These are phyloP conservation scores for Fusarium foetens DNA, from an alignment of 2,329 filamentous ascomycete species.

Conservation along the genomic window DNA sequence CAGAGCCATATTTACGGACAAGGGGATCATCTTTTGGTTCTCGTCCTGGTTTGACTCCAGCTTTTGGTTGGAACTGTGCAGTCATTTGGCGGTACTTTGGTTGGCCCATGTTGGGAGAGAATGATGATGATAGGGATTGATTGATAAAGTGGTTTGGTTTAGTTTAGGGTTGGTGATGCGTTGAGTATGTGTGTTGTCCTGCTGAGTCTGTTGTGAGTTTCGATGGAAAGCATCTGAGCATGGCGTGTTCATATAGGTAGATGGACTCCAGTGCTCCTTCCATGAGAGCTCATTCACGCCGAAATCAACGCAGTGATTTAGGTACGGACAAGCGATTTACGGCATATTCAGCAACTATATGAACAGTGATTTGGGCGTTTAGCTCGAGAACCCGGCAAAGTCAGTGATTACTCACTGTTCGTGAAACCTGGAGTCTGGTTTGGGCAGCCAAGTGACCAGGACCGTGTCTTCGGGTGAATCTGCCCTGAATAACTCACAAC, in stretches of 20 bases:
- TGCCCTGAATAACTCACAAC: too few relatives aligned
- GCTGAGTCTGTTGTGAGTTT: too few relatives aligned
- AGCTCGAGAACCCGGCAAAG: neutral
- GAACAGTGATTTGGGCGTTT: neutral
- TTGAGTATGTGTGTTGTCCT: neutral
- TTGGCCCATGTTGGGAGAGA: neutral
- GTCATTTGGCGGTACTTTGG: neutral
- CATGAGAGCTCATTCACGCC: rapidly evolving
- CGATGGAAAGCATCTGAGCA: rapidly evolving
- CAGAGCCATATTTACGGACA: neutral
- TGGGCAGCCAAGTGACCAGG: neutral
- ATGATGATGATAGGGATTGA: too few relatives aligned
- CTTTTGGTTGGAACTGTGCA: neutral
- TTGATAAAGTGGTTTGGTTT: rapidly evolving
- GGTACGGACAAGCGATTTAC: neutral
- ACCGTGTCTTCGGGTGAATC: too few relatives aligned
- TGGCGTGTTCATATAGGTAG: neutral
- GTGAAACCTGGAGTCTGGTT: too few relatives aligned
- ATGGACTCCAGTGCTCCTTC: neutral
- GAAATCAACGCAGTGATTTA: neutral
- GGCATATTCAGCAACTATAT: neutral
- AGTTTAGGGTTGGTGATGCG: neutral
- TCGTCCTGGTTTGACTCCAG: neutral
- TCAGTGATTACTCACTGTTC: neutral
- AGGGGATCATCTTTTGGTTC: neutral